phyloP scores from a whole-genome alignment of 1,284 basidiomycete species.

The Cryptococcus neoformans region DNA sequence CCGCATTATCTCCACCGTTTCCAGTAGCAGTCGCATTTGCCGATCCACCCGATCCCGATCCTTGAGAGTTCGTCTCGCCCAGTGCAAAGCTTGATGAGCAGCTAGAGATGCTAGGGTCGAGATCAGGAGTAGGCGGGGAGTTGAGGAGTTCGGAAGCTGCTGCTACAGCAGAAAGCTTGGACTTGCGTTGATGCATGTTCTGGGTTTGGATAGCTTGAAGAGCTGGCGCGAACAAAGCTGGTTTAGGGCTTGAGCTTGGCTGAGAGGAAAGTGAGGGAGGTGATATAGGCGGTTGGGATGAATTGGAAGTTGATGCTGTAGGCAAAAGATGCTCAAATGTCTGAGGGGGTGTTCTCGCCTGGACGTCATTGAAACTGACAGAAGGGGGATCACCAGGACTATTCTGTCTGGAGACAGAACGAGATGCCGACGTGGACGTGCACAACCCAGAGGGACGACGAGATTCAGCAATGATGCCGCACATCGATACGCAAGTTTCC shows the following conservation, averaged over 20 bases:
- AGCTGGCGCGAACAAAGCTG: background rate
- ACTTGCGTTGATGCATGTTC: background rate
- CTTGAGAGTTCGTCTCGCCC: conserved; percentile 8
- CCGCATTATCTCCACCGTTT: background rate
- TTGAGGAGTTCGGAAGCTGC: background rate
- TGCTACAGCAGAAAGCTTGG: background rate
- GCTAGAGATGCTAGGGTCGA: conserved; percentile 21
- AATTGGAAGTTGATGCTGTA: background rate
- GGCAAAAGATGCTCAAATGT: too few species aligned
- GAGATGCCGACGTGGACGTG: too few species aligned
- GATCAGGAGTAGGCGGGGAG: conserved; percentile 31
- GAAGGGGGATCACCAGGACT: too few species aligned
- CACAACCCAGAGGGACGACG: background rate
- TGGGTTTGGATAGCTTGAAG: background rate
- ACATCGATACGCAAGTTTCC: conserved; percentile 22
- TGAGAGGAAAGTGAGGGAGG: background rate
- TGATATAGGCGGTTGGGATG: background rate
- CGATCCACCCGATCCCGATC: background rate
- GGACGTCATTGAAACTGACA: too few species aligned
- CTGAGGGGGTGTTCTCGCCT: too few species aligned
- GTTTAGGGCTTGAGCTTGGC: background rate
- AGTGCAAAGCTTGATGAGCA: conserved; percentile 9
- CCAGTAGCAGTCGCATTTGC: background rate
- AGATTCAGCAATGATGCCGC: conserved; percentile 15
- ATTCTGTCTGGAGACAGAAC: too few species aligned